A percentile compares a stretch with the other conserved stretches of the same genome.
Conservation (phyloP, 2,329 filamentous ascomycete genomes). For the Paraphaeosphaeria minitans region DNA sequence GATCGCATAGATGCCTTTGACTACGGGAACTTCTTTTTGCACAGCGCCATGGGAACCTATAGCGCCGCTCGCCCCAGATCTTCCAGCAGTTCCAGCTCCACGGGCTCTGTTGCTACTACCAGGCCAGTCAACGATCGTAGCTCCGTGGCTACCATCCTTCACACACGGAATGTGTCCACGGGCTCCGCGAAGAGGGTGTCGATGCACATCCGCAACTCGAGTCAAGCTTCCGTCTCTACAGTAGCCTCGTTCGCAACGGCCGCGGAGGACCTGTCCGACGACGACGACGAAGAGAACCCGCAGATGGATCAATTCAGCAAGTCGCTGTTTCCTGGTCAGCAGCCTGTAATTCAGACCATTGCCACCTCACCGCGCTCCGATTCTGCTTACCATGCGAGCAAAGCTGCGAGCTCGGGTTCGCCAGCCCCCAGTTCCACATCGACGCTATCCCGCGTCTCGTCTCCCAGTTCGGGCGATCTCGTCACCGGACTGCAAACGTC, state of each 20-base stretch:
- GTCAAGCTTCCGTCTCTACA: slow-evolving; percentile 65
- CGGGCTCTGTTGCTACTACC: slow-evolving; percentile 59
- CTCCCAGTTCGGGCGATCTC: slow-evolving; percentile 38
- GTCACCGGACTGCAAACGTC: slow-evolving; percentile 44
- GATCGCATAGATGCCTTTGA: slow-evolving; percentile 95
- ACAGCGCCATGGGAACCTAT: slow-evolving; percentile 85
- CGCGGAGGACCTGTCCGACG: slow-evolving; percentile 55
- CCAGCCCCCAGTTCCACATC: slow-evolving; percentile 34
- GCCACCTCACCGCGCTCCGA: slow-evolving; percentile 36
- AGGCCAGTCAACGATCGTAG: slow-evolving; percentile 29
- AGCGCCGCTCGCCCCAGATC: slow-evolving; percentile 61
- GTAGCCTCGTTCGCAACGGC: slow-evolving; percentile 68
- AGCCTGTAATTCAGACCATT: slow-evolving; percentile 20
- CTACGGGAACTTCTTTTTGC: slow-evolving; percentile 93
- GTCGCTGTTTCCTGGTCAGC: slow-evolving; percentile 35
- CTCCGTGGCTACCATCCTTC: slow-evolving; percentile 30
- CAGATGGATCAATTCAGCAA: slow-evolving; percentile 47
- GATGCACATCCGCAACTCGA: slow-evolving; percentile 58
- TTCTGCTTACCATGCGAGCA: slow-evolving; percentile 40
- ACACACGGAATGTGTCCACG: slow-evolving; percentile 24
- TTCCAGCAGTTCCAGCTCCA: slow-evolving; percentile 60
- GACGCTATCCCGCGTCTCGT: slow-evolving; percentile 24
- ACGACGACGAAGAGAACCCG: slow-evolving; percentile 49
- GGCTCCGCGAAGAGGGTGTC: slow-evolving; percentile 35
- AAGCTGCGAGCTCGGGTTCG: slow-evolving; percentile 31